Base-by-base conservation (phyloP, 2,329 filamentous ascomycete genomes). In the Calonectria pseudoturangicola region DNA sequence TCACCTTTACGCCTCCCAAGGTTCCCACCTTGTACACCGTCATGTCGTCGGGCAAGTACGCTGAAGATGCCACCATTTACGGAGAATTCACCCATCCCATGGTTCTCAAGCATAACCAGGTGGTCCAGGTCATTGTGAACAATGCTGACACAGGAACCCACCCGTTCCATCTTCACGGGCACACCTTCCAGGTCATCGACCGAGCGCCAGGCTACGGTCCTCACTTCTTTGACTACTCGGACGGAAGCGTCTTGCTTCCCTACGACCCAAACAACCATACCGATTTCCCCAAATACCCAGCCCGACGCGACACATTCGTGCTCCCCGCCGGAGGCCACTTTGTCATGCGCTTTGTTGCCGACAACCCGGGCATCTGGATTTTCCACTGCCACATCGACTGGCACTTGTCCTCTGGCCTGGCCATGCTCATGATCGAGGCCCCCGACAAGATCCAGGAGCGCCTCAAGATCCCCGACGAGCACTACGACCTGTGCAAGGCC, bases 311-410 rank as follows among this genome's bases (percentile, higher is more conserved):
- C 75, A 94, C 92, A 0, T 83, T 93, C 0, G 89, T 93, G 8
- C 83, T 95, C 2, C 89, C 88, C 28, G 92, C 93, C 0, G 87
- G 90, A 30, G 93, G 94, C 0, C 91, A 93, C 83, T 89, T 94
- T 36, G 90, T 95, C 25, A 80, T 96, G 47, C 87, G 92, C 43
- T 93, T 93, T 84, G 85, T 86, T 68, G 91, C 92, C 2, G 88
- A 94, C 79, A 94, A 94, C 76, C 91, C 92, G 7, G 92, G 90
- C 21, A 85, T 93, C 50, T 94, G 92, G 92, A 83, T 93, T 3
- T 94, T 95, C 86, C 94, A 95, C 83, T 96, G 94, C 83, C 94
- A 96, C 81, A 93, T 96, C 69, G 93, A 94, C 80, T 96, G 93
- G 93, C 93, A 95, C 81, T 86, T 94, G 70, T 84, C 88, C 4